Conservation (phyloP, 1,284 basidiomycete species). For the Wallemia ichthyophaga region DNA sequence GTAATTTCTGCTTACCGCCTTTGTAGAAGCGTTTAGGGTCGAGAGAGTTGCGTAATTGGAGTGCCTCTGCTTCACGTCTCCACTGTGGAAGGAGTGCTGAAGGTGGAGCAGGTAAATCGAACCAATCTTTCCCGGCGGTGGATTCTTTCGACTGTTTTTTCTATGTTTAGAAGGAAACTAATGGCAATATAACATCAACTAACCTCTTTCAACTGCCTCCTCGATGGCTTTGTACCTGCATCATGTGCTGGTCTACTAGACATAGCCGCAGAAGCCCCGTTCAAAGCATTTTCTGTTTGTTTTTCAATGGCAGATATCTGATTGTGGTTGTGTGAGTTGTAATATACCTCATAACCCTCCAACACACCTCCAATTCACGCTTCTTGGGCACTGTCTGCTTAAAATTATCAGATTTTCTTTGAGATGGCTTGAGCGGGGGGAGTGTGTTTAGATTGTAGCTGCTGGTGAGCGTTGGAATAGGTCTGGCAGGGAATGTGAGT, state of each 20-base stretch:
- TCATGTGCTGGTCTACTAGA: background rate
- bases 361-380: slow-evolving; percentile 31
- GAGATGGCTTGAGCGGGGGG: background rate
- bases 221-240: slow-evolving; percentile 11
- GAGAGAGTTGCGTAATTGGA: slow-evolving; percentile 64
- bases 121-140: slow-evolving; percentile 62
- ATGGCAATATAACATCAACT: slow-evolving; percentile 9
- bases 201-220: slow-evolving; percentile 36
- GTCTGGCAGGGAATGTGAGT: background rate
- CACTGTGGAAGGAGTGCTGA: slow-evolving; percentile 52
- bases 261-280: background rate
- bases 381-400: slow-evolving; percentile 37
- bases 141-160: slow-evolving; percentile 30
- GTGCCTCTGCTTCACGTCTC: slow-evolving; percentile 69
- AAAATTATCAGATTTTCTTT: slow-evolving; percentile 24
- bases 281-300: slow-evolving; percentile 4
- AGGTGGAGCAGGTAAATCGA: slow-evolving; percentile 57
- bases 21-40: slow-evolving; percentile 92
- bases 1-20: slow-evolving; percentile 48
- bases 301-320: slow-evolving; percentile 7
- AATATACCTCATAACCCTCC: too few species aligned
- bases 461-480: background rate
- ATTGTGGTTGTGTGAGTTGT: too few species aligned
- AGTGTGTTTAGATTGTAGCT: background rate
- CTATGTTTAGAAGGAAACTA: background rate